A percentile compares a stretch with the other conserved stretches of the same genome.
Conservation (phyloP, 768 basidiomycete genomes). For the Multifurca ochricompacta region DNA sequence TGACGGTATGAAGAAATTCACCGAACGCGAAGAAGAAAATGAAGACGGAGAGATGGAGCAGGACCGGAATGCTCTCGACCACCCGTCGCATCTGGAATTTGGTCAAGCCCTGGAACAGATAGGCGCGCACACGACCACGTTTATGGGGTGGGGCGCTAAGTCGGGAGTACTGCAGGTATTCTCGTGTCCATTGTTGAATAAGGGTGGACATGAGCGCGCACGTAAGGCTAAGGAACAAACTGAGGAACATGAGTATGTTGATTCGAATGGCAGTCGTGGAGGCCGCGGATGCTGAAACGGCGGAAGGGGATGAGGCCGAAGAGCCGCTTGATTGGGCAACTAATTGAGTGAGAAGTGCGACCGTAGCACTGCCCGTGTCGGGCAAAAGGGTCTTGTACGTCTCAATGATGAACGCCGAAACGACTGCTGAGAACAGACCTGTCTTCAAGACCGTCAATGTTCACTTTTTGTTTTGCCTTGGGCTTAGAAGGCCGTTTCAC, state of each 20-base stretch:
- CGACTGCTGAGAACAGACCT: slow-evolving; percentile 11
- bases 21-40: slow-evolving; percentile 7
- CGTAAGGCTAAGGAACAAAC: slow-evolving; percentile 7
- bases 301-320: neutral
- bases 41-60: slow-evolving; percentile 9
- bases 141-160: neutral
- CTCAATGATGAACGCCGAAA: slow-evolving; percentile 16
- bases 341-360: too few relatives aligned
- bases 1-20: neutral
- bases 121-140: slow-evolving; percentile 5
- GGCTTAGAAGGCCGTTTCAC: neutral
- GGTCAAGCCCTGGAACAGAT: neutral
- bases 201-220: slow-evolving; percentile 9
- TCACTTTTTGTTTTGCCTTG: neutral
- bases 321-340: neutral
- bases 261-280: slow-evolving; percentile 3
- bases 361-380: neutral
- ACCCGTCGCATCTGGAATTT: neutral
- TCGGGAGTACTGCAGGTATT: neutral
- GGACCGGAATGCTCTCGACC: neutral
- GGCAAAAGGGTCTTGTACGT: slow-evolving; percentile 14
- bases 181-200: slow-evolving; percentile 14
- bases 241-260: slow-evolving; percentile 13
- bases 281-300: too few relatives aligned
- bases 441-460: neutral